phyloP scores from a whole-genome alignment of 164 flowering plant species.

The Kalanchoe fedtschenkoi region DNA sequence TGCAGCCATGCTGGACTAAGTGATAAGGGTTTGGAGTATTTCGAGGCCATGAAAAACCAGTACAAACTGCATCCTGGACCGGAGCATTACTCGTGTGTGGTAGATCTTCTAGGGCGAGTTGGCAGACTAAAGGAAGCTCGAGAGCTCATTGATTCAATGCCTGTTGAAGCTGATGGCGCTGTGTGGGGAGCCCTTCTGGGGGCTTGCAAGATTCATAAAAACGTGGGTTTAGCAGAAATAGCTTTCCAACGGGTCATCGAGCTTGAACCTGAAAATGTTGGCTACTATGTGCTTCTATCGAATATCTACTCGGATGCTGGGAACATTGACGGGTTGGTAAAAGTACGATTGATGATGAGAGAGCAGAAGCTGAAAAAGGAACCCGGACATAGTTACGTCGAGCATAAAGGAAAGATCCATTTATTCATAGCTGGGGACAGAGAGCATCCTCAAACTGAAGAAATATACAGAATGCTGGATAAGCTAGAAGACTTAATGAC shows the following conservation, averaged over 20 bases:
- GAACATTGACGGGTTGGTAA: slow-evolving; percentile 4
- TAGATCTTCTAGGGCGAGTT: slow-evolving; percentile 30
- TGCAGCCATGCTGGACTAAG: slow-evolving; percentile 38
- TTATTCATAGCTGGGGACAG: slow-evolving; percentile 63
- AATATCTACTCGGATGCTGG: slow-evolving; percentile 7
- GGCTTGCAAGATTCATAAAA: slow-evolving; percentile 26
- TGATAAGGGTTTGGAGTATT: slow-evolving; percentile 28
- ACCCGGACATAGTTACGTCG: slow-evolving; percentile 80
- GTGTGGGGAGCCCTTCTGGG: slow-evolving; percentile 35
- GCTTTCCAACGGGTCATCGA: slow-evolving; percentile 6
- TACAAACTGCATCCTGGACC: slow-evolving; percentile 18
- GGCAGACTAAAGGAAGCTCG: slow-evolving; percentile 23
- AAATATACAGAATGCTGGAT: slow-evolving; percentile 47
- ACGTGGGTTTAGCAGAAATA: slow-evolving; percentile 5
- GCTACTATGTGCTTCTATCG: slow-evolving; percentile 2
- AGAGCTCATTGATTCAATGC: slow-evolving; percentile 22
- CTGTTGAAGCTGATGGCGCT: slow-evolving; percentile 21
- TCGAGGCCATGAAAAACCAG: slow-evolving; percentile 23
- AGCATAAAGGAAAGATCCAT: slow-evolving; percentile 44
- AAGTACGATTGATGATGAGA: slow-evolving; percentile 7
- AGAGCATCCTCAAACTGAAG: slow-evolving; percentile 48
- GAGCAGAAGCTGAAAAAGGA: slow-evolving; percentile 54
- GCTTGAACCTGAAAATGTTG: slow-evolving; percentile 6
- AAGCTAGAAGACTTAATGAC: slow-evolving; percentile 37
- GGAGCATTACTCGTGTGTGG: slow-evolving; percentile 33